phyloP scores from a whole-genome alignment of 208 protist species.

The Acanthamoeba castellanii region DNA sequence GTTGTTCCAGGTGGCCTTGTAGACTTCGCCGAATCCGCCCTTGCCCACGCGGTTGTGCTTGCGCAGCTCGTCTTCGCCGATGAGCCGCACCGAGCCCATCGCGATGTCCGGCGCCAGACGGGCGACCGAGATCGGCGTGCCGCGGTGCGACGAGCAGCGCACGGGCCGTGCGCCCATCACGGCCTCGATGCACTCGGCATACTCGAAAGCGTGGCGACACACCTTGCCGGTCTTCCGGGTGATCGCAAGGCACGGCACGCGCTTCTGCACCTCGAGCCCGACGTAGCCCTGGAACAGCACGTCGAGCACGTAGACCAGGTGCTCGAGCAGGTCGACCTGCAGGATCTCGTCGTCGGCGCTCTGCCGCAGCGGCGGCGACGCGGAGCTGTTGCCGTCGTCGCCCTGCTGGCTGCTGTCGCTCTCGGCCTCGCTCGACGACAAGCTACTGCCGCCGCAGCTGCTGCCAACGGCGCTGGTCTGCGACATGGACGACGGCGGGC shows the following conservation, averaged over 20 bases:
- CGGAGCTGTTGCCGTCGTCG: background rate
- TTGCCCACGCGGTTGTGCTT: slow-evolving; percentile 22
- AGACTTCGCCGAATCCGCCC: slow-evolving; percentile 59
- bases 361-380: background rate
- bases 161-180: background rate
- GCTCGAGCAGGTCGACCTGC: slow-evolving; percentile 5
- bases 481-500: background rate
- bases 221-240: background rate
- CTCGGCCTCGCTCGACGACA: background rate
- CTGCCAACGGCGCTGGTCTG: too few species aligned
- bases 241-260: background rate
- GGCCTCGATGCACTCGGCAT: slow-evolving; percentile 40
- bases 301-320: slow-evolving; percentile 45
- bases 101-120: slow-evolving; percentile 32
- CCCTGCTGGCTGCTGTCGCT: background rate
- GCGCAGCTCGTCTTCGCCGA: slow-evolving; percentile 39
- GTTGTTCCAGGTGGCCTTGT: slow-evolving; percentile 60
- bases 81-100: slow-evolving; percentile 11
- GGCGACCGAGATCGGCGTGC: background rate
- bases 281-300: slow-evolving; percentile 47
- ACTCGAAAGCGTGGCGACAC: background rate
- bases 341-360: background rate
- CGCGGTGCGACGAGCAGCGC: slow-evolving; percentile 12
- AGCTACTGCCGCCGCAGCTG: too few species aligned
- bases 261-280: slow-evolving; percentile 34